These are phyloP conservation scores for Solanum microdontum DNA, from an alignment of 257 asterid species.

Conservation along the genomic window DNA sequence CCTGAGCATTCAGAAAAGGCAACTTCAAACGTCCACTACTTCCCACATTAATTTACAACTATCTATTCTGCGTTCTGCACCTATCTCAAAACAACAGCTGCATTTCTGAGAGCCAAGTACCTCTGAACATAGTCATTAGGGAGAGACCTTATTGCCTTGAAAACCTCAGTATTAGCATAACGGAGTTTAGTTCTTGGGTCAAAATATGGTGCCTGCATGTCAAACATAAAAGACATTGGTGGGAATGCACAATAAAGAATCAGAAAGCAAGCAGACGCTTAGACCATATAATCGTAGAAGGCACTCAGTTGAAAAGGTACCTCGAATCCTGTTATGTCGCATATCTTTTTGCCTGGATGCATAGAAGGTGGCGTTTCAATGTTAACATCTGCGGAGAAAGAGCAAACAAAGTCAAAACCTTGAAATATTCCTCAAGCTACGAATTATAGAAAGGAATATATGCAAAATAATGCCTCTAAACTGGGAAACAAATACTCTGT, in stretches of 20 bases:
- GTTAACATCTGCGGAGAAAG: constrained; percentile 44
- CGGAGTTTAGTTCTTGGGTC: constrained; percentile 97
- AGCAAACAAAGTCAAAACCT: neutral
- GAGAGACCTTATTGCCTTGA: constrained; percentile 75
- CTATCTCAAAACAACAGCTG: constrained; percentile 79
- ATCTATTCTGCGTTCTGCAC: neutral
- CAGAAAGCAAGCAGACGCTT: neutral
- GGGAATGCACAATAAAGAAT: neutral
- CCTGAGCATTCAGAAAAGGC: neutral
- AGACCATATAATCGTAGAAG: neutral
- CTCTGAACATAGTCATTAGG: constrained; percentile 90
- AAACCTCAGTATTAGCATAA: constrained; percentile 74
- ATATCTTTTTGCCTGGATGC: constrained; percentile 77
- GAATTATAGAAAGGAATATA: neutral
- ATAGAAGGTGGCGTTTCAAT: constrained; percentile 78
- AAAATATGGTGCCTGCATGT: constrained; percentile 73
- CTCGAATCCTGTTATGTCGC: constrained; percentile 92
- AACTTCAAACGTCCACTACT: neutral
- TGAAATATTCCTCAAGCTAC: neutral
- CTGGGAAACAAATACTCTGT: neutral
- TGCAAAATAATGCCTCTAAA: neutral
- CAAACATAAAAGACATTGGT: neutral
- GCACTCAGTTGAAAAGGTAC: constrained; percentile 13
- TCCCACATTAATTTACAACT: neutral
- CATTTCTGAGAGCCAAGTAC: constrained; percentile 86